Conservation (phyloP, 169 alveolate genomes). For the Eimeria maxima region DNA sequence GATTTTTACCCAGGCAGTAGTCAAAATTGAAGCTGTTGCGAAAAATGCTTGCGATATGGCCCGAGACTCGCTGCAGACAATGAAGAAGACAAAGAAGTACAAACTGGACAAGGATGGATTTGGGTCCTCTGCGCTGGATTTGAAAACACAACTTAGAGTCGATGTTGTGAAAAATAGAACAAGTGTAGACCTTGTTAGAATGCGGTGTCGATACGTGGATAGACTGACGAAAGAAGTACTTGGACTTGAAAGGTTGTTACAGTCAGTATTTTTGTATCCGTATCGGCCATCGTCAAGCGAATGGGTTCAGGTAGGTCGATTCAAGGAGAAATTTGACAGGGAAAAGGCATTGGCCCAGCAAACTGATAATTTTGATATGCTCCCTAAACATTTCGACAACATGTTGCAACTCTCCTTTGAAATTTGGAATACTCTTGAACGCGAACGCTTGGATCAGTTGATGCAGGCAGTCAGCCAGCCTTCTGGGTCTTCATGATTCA, state of each 20-base stretch:
- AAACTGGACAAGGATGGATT: not conserved
- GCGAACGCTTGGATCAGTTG: not conserved
- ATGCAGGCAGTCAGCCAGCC: not conserved
- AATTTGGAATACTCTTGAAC: not conserved
- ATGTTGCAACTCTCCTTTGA: not conserved
- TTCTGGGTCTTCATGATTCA: not conserved
- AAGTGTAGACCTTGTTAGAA: not conserved
- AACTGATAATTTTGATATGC: too few species aligned
- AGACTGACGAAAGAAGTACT: not conserved
- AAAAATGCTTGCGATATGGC: not conserved
- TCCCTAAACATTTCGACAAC: not conserved
- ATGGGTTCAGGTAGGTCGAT: not conserved
- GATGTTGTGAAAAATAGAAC: not conserved
- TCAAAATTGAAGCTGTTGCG: not conserved
- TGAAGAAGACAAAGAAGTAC: not conserved
- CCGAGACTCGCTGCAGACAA: not conserved
- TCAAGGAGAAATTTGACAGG: not conserved
- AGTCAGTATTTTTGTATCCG: not conserved
- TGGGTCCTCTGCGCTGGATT: not conserved
- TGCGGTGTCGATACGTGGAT: not conserved
- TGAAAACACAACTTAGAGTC: not conserved
- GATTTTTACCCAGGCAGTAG: not conserved
- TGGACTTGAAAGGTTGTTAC: not conserved
- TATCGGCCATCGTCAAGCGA: not conserved
- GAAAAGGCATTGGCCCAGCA: not conserved